Evolutionary conservation across 345 rosid species (phyloP).

Genomic region (Turritis glabra): DNA sequence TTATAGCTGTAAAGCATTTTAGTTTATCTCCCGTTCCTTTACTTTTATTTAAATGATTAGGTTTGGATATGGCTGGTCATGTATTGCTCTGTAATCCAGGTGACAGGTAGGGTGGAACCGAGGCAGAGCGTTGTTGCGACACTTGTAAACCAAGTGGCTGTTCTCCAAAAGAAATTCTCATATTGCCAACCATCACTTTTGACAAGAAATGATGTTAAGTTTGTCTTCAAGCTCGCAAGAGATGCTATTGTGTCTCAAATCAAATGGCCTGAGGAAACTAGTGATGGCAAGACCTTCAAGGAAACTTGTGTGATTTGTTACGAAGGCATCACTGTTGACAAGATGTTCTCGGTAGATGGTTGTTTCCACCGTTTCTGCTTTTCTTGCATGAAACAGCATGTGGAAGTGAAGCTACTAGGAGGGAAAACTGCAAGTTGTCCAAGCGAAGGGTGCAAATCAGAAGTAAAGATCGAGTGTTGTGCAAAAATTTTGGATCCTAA

Average conservation of each 20-base stretch:
- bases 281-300: constrained; percentile 43
- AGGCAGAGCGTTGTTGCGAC: constrained; percentile 46
- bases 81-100: constrained; percentile 41
- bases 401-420: constrained; percentile 68
- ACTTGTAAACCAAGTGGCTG: constrained; percentile 47
- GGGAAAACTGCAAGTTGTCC: constrained; percentile 70
- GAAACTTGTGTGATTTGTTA: constrained; percentile 77
- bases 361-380: constrained; percentile 78
- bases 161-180: constrained; percentile 49
- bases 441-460: constrained; percentile 64
- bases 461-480: constrained; percentile 56
- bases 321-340: constrained; percentile 53
- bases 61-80: constrained; percentile 11
- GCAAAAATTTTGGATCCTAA: constrained; percentile 62
- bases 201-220: constrained; percentile 48
- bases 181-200: constrained; percentile 44
- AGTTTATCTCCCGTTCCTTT: background rate
- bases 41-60: background rate
- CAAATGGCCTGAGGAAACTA: constrained; percentile 49
- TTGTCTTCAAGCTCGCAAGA: constrained; percentile 68
- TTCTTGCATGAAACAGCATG: constrained; percentile 84
- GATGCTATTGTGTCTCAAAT: constrained; percentile 76
- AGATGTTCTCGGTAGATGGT: constrained; percentile 64
- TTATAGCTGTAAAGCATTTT: background rate
- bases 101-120: constrained; percentile 47